Evolutionary conservation across 148 eudicot species (phyloP).

Genomic region (Silene uniflora): DNA sequence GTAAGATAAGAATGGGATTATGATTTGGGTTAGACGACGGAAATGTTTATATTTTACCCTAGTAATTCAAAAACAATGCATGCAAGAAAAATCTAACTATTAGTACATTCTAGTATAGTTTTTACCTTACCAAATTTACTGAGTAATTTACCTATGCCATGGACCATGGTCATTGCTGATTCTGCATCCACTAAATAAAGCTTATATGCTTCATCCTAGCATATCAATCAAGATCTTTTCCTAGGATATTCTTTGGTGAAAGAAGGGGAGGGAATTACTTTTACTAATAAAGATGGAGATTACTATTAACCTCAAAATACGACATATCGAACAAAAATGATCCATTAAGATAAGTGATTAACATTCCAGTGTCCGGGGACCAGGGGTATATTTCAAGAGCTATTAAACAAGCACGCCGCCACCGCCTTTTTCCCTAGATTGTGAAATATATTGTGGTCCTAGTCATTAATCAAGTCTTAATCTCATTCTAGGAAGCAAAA

Average conservation of each 20-base stretch:
- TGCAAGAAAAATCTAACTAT: too few species aligned
- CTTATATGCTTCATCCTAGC: constrained; percentile 26
- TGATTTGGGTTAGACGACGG: constrained; percentile 5
- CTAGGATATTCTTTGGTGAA: constrained; percentile 25
- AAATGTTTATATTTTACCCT: constrained; percentile 15
- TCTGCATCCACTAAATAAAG: constrained; percentile 43
- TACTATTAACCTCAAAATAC: constrained; percentile 17
- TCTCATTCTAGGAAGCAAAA: constrained; percentile 19
- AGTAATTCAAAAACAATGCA: constrained; percentile 7
- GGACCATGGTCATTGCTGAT: constrained; percentile 35
- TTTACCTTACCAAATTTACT: constrained; percentile 34
- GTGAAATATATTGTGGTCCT: constrained; percentile 14
- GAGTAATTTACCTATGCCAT: constrained; percentile 25
- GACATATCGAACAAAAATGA: constrained; percentile 30
- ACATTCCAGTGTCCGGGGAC: constrained; percentile 8
- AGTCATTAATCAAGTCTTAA: constrained; percentile 22
- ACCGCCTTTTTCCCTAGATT: constrained; percentile 3
- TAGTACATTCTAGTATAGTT: too few species aligned
- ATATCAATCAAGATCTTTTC: constrained; percentile 29
- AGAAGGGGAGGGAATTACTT: constrained; percentile 22
- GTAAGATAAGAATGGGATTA: constrained; percentile 20
- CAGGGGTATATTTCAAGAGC: background rate
- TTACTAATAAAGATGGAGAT: constrained; percentile 20
- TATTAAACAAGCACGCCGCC: constrained; percentile 19
- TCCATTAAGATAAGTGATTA: constrained; percentile 27